phyloP scores from a whole-genome alignment of 1,284 basidiomycete species.

The Bondarzewia mesenterica region DNA sequence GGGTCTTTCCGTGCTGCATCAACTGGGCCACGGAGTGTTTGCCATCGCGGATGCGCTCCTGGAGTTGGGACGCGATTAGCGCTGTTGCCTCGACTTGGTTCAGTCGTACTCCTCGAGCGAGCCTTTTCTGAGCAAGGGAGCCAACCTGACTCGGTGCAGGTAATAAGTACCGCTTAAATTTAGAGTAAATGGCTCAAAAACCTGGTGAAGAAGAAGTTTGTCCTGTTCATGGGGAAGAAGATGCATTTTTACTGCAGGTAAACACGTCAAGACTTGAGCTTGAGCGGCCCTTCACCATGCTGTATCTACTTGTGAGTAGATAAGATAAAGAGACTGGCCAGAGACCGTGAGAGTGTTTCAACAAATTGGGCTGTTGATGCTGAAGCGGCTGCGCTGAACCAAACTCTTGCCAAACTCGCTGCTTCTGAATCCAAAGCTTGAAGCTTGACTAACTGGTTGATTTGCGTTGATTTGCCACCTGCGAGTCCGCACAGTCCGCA shows the following conservation, averaged over 20 bases:
- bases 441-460: too few species aligned
- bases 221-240: slow-evolving; percentile 21
- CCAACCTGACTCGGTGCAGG: slow-evolving; percentile 38
- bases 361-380: too few species aligned
- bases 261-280: neutral
- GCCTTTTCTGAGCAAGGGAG: slow-evolving; percentile 85
- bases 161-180: neutral
- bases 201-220: slow-evolving; percentile 17
- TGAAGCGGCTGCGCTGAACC: too few species aligned
- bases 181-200: neutral
- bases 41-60: slow-evolving; percentile 95
- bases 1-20: slow-evolving; percentile 86
- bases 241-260: slow-evolving; percentile 14
- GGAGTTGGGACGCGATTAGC: slow-evolving; percentile 85
- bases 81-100: slow-evolving; percentile 88
- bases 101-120: slow-evolving; percentile 83
- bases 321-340: too few species aligned
- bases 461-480: too few species aligned
- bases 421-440: too few species aligned
- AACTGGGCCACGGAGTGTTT: slow-evolving; percentile 80
- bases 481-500: too few species aligned
- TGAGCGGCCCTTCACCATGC: too few species aligned
- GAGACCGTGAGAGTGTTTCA: too few species aligned
- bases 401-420: too few species aligned
- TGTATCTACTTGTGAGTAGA: too few species aligned